Conservation (phyloP, 2,329 filamentous ascomycete genomes). For the Colletotrichum sp. region DNA sequence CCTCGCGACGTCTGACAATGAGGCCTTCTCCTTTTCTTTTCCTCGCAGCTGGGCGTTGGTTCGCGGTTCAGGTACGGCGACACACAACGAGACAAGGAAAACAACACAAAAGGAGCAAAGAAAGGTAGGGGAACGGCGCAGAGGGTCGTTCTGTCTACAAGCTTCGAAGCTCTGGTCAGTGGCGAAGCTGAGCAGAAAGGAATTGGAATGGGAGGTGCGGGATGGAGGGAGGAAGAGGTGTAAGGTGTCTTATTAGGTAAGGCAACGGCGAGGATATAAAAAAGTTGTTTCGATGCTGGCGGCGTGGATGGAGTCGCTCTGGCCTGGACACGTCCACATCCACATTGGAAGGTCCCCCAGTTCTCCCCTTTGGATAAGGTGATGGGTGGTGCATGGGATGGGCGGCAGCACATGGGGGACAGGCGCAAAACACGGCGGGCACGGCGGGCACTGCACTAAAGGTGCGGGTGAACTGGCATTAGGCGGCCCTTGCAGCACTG, state of each 20-base stretch:
- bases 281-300: conserved; percentile 3
- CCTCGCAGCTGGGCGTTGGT: not conserved
- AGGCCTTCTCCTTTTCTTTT: conserved; percentile 4
- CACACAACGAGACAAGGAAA: not conserved
- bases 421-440: not conserved
- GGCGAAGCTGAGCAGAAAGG: conserved; percentile 5
- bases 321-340: not conserved
- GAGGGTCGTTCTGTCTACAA: conserved; percentile 4
- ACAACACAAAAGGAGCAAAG: not conserved
- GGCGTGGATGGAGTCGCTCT: conserved; percentile 1
- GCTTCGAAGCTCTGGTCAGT: conserved; percentile 3
- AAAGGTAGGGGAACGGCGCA: not conserved
- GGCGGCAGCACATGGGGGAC: not conserved
- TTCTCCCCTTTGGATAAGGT: not conserved
- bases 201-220: not conserved
- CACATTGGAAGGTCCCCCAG: not conserved
- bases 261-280: not conserved
- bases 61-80: not conserved
- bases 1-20: conserved; percentile 10
- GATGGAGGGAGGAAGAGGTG: not conserved
- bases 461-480: conserved; percentile 1
- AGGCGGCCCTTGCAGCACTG: conserved; percentile 10
- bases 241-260: conserved; percentile 20
- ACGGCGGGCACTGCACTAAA: not conserved
- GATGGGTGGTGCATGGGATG: not conserved